Evolutionary conservation across 495 filamentous ascomycete genomes (phyloP).

Genomic region (Penicillium samsonianum): DNA sequence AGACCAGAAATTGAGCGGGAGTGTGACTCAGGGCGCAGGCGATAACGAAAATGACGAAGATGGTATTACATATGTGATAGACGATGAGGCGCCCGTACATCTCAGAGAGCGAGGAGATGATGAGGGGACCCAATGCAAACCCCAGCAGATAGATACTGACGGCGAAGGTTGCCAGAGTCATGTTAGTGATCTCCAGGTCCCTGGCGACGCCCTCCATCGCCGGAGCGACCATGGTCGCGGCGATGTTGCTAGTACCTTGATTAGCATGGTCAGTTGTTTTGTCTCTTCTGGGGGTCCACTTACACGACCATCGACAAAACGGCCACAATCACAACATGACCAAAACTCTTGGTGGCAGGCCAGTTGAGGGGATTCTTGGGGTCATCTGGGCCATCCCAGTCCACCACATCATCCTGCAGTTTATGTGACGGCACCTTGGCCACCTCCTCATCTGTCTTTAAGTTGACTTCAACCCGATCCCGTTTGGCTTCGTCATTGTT

Average conservation of each 20-base stretch:
- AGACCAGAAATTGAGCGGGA: background rate
- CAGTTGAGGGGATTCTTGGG: background rate
- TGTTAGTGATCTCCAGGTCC: background rate
- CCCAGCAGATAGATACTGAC: background rate
- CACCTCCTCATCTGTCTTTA: background rate
- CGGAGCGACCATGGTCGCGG: constrained; percentile 1
- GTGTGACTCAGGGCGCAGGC: background rate
- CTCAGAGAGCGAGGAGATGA: background rate
- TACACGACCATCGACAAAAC: background rate
- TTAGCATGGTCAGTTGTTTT: background rate
- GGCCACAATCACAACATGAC: background rate
- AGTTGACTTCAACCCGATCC: background rate
- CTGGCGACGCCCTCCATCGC: background rate
- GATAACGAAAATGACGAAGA: background rate
- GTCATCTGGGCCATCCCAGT: constrained; percentile 4
- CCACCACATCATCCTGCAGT: background rate
- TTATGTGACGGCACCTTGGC: background rate
- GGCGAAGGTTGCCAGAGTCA: background rate
- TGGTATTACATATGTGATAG: background rate
- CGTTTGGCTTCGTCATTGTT: background rate
- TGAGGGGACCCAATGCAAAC: background rate
- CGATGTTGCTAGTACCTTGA: background rate
- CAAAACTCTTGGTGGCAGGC: background rate
- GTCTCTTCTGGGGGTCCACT: background rate
- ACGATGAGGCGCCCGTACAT: constrained; percentile 1